Evolutionary conservation across 257 asterid genomes (phyloP).

Genomic region (Galeopsis tetrahit): DNA sequence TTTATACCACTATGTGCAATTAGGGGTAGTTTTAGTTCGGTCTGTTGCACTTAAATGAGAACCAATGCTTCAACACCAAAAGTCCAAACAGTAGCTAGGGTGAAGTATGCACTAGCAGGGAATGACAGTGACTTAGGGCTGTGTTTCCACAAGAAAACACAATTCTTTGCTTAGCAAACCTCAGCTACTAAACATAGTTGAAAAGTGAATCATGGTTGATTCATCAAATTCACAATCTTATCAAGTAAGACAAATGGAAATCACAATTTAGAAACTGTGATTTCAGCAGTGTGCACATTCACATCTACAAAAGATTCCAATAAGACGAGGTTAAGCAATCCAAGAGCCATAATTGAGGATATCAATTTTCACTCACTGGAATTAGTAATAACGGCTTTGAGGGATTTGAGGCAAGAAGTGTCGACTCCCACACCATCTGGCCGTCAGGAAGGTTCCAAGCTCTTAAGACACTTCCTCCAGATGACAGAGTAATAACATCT

Average conservation of each 20-base stretch:
- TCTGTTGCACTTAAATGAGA: not conserved
- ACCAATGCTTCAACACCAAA: conserved; percentile 2
- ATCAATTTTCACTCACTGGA: conserved; percentile 66
- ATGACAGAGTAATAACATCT: conserved; percentile 89
- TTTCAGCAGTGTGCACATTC: conserved; percentile 20
- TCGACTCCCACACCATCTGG: conserved; percentile 97
- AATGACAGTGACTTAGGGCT: conserved; percentile 9
- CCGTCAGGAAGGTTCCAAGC: conserved; percentile 99
- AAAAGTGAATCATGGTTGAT: conserved; percentile 9
- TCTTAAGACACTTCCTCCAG: conserved; percentile 82
- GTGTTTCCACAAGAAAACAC: conserved; percentile 16
- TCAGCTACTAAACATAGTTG: conserved; percentile 11
- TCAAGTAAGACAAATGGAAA: conserved; percentile 7
- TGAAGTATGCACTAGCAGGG: not conserved
- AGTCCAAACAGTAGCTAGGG: conserved; percentile 16
- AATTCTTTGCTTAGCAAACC: conserved; percentile 9
- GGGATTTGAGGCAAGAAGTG: conserved; percentile 61
- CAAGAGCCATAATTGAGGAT: conserved; percentile 17
- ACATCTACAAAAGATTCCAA: conserved; percentile 7
- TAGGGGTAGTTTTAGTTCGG: conserved; percentile 13
- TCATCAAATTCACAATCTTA: not conserved
- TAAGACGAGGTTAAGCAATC: conserved; percentile 4
- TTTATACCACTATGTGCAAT: not conserved
- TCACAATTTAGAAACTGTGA: conserved; percentile 17
- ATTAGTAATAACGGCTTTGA: conserved; percentile 64